Conservation (phyloP, 2,329 filamentous ascomycete species). For the Lachnellula arida region DNA sequence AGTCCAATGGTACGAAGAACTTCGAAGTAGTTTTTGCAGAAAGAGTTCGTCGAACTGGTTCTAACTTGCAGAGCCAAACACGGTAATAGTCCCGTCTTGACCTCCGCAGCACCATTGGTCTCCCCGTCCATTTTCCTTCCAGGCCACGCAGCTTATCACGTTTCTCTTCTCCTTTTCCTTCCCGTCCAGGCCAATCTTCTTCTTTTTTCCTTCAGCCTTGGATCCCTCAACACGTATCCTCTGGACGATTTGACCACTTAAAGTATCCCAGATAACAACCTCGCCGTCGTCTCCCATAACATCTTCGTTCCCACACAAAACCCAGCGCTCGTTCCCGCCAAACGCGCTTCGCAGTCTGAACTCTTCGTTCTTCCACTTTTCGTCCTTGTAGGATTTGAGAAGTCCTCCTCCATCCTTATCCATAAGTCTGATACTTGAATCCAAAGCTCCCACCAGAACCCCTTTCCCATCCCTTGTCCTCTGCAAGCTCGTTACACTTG, state of each 20-base stretch:
- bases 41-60: no score
- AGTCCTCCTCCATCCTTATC: constrained; percentile 71
- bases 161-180: constrained; percentile 56
- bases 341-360: constrained; percentile 42
- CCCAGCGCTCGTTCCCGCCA: constrained; percentile 70
- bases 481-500: constrained; percentile 69
- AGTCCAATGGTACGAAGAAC: no score
- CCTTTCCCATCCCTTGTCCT: constrained; percentile 70
- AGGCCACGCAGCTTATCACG: constrained; percentile 57
- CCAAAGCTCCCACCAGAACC: constrained; percentile 69
- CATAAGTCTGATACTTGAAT: constrained; percentile 74
- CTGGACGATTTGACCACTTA: constrained; percentile 65
- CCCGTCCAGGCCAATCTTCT: constrained; percentile 53
- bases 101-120: constrained; percentile 62
- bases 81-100: constrained; percentile 61
- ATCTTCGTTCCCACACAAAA: constrained; percentile 74
- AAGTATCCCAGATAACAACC: constrained; percentile 75
- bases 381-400: constrained; percentile 64
- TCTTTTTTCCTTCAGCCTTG: constrained; percentile 39
- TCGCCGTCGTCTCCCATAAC: constrained; percentile 20
- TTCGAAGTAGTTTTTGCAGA: no score
- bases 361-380: constrained; percentile 37
- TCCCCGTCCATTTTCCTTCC: constrained; percentile 58
- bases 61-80: constrained; percentile 42
- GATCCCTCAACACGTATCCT: constrained; percentile 46